phyloP scores from a whole-genome alignment of 805 yeast genomes.

The Candida sphagnicola region DNA sequence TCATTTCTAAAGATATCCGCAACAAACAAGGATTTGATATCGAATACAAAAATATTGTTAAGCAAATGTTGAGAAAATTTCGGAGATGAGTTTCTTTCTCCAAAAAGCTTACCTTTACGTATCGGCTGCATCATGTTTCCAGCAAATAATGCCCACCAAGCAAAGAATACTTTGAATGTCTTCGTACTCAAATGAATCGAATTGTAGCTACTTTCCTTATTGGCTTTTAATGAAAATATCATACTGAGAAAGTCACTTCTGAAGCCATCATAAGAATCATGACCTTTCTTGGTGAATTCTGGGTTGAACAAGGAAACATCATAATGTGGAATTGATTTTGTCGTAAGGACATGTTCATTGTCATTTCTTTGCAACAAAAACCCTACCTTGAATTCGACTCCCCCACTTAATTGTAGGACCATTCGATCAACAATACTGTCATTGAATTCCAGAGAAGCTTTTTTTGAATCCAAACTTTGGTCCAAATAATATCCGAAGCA shows the following conservation, averaged over 20 bases:
- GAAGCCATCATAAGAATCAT: constrained; percentile 40
- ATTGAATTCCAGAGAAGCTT: constrained; percentile 16
- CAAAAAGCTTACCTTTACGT: constrained; percentile 69
- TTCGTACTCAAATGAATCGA: constrained; percentile 74
- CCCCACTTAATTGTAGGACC: constrained; percentile 54
- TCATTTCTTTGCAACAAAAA: constrained; percentile 49
- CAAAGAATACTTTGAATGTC: constrained; percentile 61
- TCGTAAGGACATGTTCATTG: constrained; percentile 19
- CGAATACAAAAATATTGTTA: constrained; percentile 77
- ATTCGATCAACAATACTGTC: constrained; percentile 45
- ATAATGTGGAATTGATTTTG: constrained; percentile 55
- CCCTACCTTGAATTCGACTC: constrained; percentile 55
- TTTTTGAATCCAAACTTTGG: constrained; percentile 10
- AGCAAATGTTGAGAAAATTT: constrained; percentile 73
- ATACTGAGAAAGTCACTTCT: constrained; percentile 38
- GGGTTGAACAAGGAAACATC: constrained; percentile 58
- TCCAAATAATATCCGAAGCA: constrained; percentile 48
- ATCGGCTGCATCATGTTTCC: constrained; percentile 77
- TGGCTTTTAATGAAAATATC: constrained; percentile 37
- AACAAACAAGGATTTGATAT: constrained; percentile 66
- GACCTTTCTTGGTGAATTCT: constrained; percentile 31
- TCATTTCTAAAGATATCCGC: constrained; percentile 64
- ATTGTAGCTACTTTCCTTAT: constrained; percentile 47
- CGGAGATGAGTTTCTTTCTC: constrained; percentile 46
- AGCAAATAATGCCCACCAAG: constrained; percentile 87